phyloP scores from a whole-genome alignment of 768 basidiomycete genomes.

The Amanita thiersii region DNA sequence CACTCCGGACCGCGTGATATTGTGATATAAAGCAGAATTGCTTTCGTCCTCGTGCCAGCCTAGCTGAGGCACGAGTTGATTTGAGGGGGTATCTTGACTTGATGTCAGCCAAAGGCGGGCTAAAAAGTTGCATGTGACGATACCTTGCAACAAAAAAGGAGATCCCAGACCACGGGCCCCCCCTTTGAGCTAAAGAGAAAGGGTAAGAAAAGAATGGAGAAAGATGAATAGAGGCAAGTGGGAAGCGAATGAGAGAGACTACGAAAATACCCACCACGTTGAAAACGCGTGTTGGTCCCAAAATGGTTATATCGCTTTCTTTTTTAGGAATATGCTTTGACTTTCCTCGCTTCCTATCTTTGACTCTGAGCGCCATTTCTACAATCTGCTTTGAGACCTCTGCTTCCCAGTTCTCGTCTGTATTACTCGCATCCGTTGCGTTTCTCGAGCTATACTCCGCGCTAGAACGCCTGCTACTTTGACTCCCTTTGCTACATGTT shows the following conservation, averaged over 20 bases:
- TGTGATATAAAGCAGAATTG: constrained; percentile 8
- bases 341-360: constrained; percentile 11
- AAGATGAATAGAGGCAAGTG: constrained; percentile 14
- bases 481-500: constrained; percentile 24
- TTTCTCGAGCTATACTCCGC: constrained; percentile 50
- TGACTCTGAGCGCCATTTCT: constrained; percentile 31
- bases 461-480: constrained; percentile 38
- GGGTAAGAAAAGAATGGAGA: constrained; percentile 13
- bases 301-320: constrained; percentile 19
- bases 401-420: constrained; percentile 45
- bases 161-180: constrained; percentile 22
- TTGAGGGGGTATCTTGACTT: background rate
- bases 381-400: constrained; percentile 51
- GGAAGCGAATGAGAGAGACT: constrained; percentile 15
- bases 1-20: constrained; percentile 11
- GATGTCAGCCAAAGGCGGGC: background rate
- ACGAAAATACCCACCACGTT: constrained; percentile 27
- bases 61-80: constrained; percentile 1
- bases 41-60: constrained; percentile 2
- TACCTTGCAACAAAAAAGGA: constrained; percentile 32
- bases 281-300: constrained; percentile 30
- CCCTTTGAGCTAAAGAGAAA: constrained; percentile 16
- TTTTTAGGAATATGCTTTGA: constrained; percentile 11
- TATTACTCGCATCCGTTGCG: constrained; percentile 24
- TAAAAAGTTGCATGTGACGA: background rate